These are phyloP conservation scores for Sclerotiophoma versabilis DNA, from an alignment of 2,329 filamentous ascomycete genomes.

Conservation along the genomic window DNA sequence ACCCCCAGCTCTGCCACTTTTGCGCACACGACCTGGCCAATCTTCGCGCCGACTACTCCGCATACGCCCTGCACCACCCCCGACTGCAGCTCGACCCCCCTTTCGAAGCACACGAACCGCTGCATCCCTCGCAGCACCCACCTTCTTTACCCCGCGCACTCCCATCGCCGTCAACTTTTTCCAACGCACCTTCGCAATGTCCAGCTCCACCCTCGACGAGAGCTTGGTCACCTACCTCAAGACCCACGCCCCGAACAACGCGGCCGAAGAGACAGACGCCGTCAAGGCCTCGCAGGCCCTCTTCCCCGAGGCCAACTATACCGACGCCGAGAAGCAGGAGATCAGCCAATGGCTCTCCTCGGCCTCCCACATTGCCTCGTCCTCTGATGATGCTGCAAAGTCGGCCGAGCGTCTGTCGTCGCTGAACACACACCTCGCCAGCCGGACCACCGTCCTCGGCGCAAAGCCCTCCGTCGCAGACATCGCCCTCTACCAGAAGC, in stretches of 20 bases:
- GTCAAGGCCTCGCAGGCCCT: constrained; percentile 65
- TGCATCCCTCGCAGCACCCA: constrained; percentile 23
- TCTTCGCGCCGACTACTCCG: constrained; percentile 15
- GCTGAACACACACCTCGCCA: constrained; percentile 86
- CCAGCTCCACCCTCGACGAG: constrained; percentile 45
- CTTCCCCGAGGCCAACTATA: constrained; percentile 74
- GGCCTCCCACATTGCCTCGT: constrained; percentile 70
- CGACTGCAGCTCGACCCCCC: constrained; percentile 9
- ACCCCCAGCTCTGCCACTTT: constrained; percentile 26
- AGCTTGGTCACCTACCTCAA: constrained; percentile 45
- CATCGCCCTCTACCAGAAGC: constrained; percentile 78
- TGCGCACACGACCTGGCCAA: constrained; percentile 34
- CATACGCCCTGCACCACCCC: constrained; percentile 10
- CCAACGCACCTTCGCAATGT: constrained; percentile 42
- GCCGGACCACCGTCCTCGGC: constrained; percentile 87
- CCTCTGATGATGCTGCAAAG: constrained; percentile 64
- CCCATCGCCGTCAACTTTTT: constrained; percentile 42
- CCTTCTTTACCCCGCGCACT: constrained; percentile 44
- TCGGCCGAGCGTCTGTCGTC: constrained; percentile 72
- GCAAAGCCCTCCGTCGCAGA: constrained; percentile 89
- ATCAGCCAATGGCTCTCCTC: constrained; percentile 89
- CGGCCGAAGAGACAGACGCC: constrained; percentile 45
- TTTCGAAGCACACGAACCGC: constrained; percentile 11
- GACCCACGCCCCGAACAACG: constrained; percentile 48
- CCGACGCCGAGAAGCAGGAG: constrained; percentile 80